Base-by-base conservation (phyloP, 106 monocot genomes). In the Triglochin maritima region DNA sequence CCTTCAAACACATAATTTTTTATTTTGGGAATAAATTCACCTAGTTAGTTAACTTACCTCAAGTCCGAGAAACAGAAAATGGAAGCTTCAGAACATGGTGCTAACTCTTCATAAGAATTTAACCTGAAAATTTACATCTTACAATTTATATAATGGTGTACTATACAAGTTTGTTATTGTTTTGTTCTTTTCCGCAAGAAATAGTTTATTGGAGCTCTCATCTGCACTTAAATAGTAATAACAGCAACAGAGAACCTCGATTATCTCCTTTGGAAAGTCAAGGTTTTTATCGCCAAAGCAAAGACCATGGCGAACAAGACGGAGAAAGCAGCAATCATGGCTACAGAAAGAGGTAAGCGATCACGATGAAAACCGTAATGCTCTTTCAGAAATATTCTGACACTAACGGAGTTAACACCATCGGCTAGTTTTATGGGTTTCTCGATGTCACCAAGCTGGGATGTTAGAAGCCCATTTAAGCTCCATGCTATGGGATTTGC, bases 401-500 rank as follows among this genome's bases (percentile, higher is more conserved):
- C 68, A 49, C 77, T 92, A 4, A 64, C 67, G 2, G 79, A 70
- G 70, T 66, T 77, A n/a, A 78, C 45, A n/a, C 92, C 92, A 59
- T 99, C 98, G 4, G 86, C 56, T 57, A 92, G 82, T 43, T 67
- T 74, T 71, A 99, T 71, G 17, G 44, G 72, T 49, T 79, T 62
- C 17, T 92, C 74, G 1, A 78, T 49, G 59, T 99, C 89, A 48
- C 98, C 92, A 59, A 89, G 86, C 70, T 99, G 92, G 53, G 98
- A 92, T 46, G 92, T 86, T 11, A 99, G 77, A 62, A 99, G 92
- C 12, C 98, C 98, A 65, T 99, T 83, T 41, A 99, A 72, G 69
- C 92, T 99, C 88, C 89, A 99, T 12, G 98, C 71, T 52, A 92
- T 72, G 55, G 98, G 98, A 74, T 92, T 75, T n/a, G 92, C 98